A percentile compares a stretch with the other conserved stretches of the same genome.
Evolutionary conservation across 2,329 filamentous ascomycete genomes (phyloP).

Genomic region (Penicillium sp.): DNA sequence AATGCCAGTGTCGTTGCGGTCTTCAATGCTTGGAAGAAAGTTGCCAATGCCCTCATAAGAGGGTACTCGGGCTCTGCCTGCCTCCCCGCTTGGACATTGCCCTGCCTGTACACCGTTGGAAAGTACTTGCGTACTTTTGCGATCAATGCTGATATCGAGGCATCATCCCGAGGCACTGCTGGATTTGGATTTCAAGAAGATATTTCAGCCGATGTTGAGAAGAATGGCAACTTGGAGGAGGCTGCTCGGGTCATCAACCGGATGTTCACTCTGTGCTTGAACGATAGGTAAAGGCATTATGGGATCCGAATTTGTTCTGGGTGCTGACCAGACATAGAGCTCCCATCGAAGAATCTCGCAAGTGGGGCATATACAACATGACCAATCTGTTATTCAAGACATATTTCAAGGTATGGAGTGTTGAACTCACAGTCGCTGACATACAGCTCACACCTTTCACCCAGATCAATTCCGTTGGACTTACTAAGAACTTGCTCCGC

Average conservation of each 20-base stretch:
- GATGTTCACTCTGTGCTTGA: slow-evolving; percentile 85
- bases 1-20: slow-evolving; percentile 71
- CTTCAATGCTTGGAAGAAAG: slow-evolving; percentile 84
- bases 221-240: slow-evolving; percentile 83
- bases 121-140: slow-evolving; percentile 85
- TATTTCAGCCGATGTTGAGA: slow-evolving; percentile 69
- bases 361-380: slow-evolving; percentile 96
- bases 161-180: slow-evolving; percentile 47
- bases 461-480: slow-evolving; percentile 76
- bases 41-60: slow-evolving; percentile 71
- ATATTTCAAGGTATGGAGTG: slow-evolving; percentile 69
- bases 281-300: slow-evolving; percentile 65
- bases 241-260: slow-evolving; percentile 85
- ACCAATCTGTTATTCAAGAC: slow-evolving; percentile 97
- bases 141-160: slow-evolving; percentile 78
- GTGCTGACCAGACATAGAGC: slow-evolving; percentile 52
- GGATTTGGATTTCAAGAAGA: slow-evolving; percentile 69
- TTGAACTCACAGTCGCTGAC: neutral
- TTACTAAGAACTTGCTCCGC: slow-evolving; percentile 85
- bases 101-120: slow-evolving; percentile 80
- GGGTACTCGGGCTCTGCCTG: slow-evolving; percentile 68
- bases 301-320: neutral
- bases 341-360: slow-evolving; percentile 80
- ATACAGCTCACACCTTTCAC: slow-evolving; percentile 6
- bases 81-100: slow-evolving; percentile 88